Evolutionary conservation across 176 grass and related monocot genomes (phyloP), one percentile per base, ranked within the genome.

Genomic region (Cenchrus fungigraminus): DNA sequence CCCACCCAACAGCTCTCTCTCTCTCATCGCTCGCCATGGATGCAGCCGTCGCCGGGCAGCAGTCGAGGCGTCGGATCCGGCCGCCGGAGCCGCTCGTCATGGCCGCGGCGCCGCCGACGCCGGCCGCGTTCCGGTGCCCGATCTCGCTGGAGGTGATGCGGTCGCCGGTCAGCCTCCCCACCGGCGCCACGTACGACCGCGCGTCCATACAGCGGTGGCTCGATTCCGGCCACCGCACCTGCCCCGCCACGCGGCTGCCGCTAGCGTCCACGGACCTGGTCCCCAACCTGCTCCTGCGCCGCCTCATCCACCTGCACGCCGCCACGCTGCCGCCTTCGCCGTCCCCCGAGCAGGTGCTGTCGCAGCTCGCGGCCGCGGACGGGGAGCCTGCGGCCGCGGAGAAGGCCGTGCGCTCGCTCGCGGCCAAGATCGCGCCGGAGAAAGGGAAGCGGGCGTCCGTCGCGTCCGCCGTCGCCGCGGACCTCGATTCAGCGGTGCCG

Each of bases 81-180:
- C 68, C 80, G 1, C 81, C 37, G 16, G 85, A 83, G 15, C 85
- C 85, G 0, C 80, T 91, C 53, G 85, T 92, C 55, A 90, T 73
- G 70, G 79, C 86, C n/a, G 55, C 59, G 9, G 56, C 90, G 1
- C 31, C 92, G 42, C 80, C 78, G 31, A 86, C 91, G 20, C 91
- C 91, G 4, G 88, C 88, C 8, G 84, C 86, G 46, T 97, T 97
- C 82, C 85, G 89, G 14, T 97, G 94, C 87, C 94, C 89, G 47
- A 97, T 97, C 73, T 97, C 94, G 1, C 85, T 97, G n/a, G 94
- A 97, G 73, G 94, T 97, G 71, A 97, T 97, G 94, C 82, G 81
- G 45, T 94, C 91, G 12, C 91, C 89, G 7, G 91, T 94, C 12
- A 94, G 91, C 82, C 89, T 94, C 19, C 84, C 82, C 47, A 94